Base-by-base conservation (phyloP, 2,329 filamentous ascomycete genomes). In the Gliomastix tumulicola region DNA sequence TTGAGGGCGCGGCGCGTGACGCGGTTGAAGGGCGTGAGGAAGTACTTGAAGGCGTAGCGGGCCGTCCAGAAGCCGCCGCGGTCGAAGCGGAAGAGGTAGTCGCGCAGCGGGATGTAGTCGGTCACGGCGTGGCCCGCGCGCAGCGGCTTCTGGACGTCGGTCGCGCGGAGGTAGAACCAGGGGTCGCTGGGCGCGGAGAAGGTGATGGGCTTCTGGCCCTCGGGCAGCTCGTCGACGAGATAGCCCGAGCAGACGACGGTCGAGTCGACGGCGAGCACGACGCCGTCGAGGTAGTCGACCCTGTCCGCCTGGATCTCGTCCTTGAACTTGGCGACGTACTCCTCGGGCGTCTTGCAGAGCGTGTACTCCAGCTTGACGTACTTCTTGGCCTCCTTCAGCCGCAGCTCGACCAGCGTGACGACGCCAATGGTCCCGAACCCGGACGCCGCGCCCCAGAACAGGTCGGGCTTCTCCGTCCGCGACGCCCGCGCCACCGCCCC, bases 101-200 rank as follows among this genome's bases (percentile, higher is more conserved):
- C 80, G 3, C 60, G 59, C 1, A 84, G 46, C 0, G 79, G 79
- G 3, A 84, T 68, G 39, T 72, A 73, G 40, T 83, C 75, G 6
- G 65, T 54, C 3, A 42, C 47, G 13, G 48, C 28, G 23, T 45
- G 30, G 32, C 38, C 32, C 38, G 44, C 43, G 23, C 38, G 36
- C 10, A 62, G 42, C 31, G 44, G 41, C 40, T 54, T 55, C 41
- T 54, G 46, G 25, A 55, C 50, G n/a, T 66, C 55, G 44, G 75
- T 58, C 2, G 74, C 81, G 44, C 84, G 82, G 4, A 87, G 60
- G 41, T 86, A 88, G 50, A 85, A 86, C 84, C 83, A 88, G 1
- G 79, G 76, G 44, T 88, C 83, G 5, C 54, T 55, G 0, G 71
- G 60, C 10, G 71, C 63, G n/a, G 70, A 72, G 54, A 86, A 83